These are phyloP conservation scores for Elaeis oleifera DNA, from an alignment of 202 grass and related monocot genomes.

Conservation along the genomic window DNA sequence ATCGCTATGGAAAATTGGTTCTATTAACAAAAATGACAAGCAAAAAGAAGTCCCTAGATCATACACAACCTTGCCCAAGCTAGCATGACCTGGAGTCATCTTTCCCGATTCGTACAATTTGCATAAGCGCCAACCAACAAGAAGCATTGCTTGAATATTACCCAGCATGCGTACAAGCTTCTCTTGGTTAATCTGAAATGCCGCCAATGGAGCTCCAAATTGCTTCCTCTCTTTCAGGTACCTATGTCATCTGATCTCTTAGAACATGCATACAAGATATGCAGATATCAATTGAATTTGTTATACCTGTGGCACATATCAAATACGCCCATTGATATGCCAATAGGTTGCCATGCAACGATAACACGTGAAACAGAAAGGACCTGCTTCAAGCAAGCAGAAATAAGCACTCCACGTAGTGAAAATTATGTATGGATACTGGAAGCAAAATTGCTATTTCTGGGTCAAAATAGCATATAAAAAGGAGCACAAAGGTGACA, in stretches of 20 bases:
- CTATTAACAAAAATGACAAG: too few species aligned
- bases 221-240: conserved; percentile 96
- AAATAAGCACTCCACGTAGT: background rate
- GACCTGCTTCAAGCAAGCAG: conserved; percentile 45
- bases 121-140: conserved; percentile 90
- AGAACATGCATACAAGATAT: background rate
- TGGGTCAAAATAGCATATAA: too few species aligned
- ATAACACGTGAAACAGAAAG: conserved; percentile 86
- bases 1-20: too few species aligned
- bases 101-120: conserved; percentile 90
- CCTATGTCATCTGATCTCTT: conserved; percentile 34
- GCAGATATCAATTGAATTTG: conserved; percentile 5
- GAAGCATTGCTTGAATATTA: conserved; percentile 92
- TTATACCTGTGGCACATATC: conserved; percentile 81
- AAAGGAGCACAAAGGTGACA: too few species aligned
- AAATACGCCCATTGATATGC: conserved; percentile 85
- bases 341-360: conserved; percentile 97
- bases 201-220: conserved; percentile 82
- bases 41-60: too few species aligned
- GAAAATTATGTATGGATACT: too few species aligned
- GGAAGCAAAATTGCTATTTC: too few species aligned
- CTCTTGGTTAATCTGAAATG: conserved; percentile 99
- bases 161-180: conserved; percentile 94
- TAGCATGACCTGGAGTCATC: conserved; percentile 90
- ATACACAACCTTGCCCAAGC: conserved; percentile 66